Evolutionary conservation across 176 grass and related monocot species (phyloP).

Genomic region (Phoenix dactylifera): DNA sequence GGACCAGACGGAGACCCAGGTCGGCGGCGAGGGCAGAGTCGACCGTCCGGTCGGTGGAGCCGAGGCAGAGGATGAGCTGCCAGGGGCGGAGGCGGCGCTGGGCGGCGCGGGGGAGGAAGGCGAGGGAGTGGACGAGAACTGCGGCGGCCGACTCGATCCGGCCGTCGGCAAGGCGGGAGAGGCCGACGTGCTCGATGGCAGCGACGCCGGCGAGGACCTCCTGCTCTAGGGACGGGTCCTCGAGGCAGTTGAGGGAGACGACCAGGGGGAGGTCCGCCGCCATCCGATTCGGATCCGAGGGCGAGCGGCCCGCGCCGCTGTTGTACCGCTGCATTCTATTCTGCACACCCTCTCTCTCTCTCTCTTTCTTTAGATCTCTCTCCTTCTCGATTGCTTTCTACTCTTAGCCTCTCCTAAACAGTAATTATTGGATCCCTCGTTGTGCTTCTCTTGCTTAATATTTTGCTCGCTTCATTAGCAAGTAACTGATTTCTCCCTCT

Average conservation of each 20-base stretch:
- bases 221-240: slow-evolving; percentile 68
- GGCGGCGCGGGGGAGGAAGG: slow-evolving; percentile 69
- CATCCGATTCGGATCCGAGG: slow-evolving; percentile 13
- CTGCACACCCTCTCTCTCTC: not conserved
- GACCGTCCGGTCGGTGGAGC: slow-evolving; percentile 72
- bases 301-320: not conserved
- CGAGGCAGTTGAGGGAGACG: slow-evolving; percentile 77
- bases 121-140: slow-evolving; percentile 66
- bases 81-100: slow-evolving; percentile 84
- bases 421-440: no score
- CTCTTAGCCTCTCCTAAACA: no score
- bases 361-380: not conserved
- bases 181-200: slow-evolving; percentile 59
- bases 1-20: slow-evolving; percentile 68
- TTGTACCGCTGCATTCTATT: no score
- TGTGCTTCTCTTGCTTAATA: no score
- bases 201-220: slow-evolving; percentile 53
- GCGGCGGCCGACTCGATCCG: slow-evolving; percentile 61
- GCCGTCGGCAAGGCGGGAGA: slow-evolving; percentile 46
- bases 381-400: not conserved
- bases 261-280: slow-evolving; percentile 34
- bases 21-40: slow-evolving; percentile 68
- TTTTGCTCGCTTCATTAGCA: no score
- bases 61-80: slow-evolving; percentile 95
- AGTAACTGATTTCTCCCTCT: no score